These are phyloP conservation scores for Beauveria sp. DNA, from an alignment of 2,329 filamentous ascomycete species.

Conservation along the genomic window DNA sequence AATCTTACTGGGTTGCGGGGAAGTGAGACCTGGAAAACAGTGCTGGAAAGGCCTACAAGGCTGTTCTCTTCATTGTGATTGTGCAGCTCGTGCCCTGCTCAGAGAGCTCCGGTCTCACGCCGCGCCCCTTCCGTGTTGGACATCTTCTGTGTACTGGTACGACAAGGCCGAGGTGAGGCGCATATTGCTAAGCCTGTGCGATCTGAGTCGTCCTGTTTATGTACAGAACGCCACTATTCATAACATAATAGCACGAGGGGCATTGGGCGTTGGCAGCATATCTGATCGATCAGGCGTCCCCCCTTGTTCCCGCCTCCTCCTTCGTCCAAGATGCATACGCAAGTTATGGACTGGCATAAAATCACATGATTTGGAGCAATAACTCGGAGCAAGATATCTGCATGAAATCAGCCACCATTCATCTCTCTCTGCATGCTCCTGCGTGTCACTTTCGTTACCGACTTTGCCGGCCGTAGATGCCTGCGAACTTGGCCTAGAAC, in stretches of 20 bases:
- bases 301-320: not conserved
- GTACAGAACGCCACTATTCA: not conserved
- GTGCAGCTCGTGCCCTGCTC: not conserved
- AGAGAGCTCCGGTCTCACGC: not conserved
- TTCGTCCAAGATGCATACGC: not conserved
- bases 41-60: not conserved
- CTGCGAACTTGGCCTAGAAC: not conserved
- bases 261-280: not conserved
- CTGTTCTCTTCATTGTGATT: not conserved
- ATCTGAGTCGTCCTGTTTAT: too few species aligned
- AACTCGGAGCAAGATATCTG: not conserved
- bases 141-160: not conserved
- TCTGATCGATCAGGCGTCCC: not conserved
- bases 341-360: not conserved
- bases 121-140: constrained; percentile 1
- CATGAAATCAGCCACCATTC: not conserved
- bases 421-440: not conserved
- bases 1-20: not conserved
- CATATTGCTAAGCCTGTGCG: not conserved
- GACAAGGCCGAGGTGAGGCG: not conserved
- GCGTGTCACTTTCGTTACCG: not conserved
- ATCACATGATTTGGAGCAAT: not conserved
- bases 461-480: not conserved
- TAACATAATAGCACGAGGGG: not conserved
- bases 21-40: not conserved